phyloP scores from a whole-genome alignment of 257 asterid species.

The Ophiorrhiza pumila region DNA sequence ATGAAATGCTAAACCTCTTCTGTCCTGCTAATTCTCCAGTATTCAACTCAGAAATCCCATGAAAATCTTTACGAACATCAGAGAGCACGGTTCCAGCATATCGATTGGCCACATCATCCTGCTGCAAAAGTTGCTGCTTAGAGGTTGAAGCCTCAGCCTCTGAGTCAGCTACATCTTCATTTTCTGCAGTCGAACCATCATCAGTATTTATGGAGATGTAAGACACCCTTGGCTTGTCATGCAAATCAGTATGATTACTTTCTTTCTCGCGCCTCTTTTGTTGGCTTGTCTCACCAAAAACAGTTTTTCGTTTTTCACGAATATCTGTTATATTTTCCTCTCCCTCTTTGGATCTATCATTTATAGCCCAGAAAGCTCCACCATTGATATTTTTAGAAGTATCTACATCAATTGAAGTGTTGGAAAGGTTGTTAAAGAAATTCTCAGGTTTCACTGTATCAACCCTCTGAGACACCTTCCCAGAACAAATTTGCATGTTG shows the following conservation, averaged over 20 bases:
- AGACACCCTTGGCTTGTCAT: slow-evolving; percentile 60
- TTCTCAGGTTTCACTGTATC: slow-evolving; percentile 48
- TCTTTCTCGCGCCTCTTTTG: slow-evolving; percentile 65
- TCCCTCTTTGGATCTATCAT: slow-evolving; percentile 51
- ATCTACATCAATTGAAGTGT: slow-evolving; percentile 44
- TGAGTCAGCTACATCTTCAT: slow-evolving; percentile 96
- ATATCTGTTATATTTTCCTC: slow-evolving; percentile 49
- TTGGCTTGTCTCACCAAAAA: slow-evolving; percentile 49
- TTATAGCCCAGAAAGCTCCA: slow-evolving; percentile 61
- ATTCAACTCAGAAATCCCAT: slow-evolving; percentile 48
- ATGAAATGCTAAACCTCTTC: slow-evolving; percentile 56
- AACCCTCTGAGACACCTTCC: slow-evolving; percentile 30
- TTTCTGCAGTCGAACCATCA: slow-evolving; percentile 93
- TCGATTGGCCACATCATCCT: slow-evolving; percentile 48
- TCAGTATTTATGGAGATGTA: slow-evolving; percentile 88
- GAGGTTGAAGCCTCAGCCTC: slow-evolving; percentile 81
- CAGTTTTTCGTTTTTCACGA: slow-evolving; percentile 66
- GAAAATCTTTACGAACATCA: slow-evolving; percentile 51
- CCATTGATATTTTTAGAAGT: slow-evolving; percentile 54
- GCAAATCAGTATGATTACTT: slow-evolving; percentile 37
- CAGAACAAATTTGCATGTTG: slow-evolving; percentile 43
- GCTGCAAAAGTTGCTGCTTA: slow-evolving; percentile 54
- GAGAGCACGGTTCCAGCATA: slow-evolving; percentile 33
- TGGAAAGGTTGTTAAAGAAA: slow-evolving; percentile 42
- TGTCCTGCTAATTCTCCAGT: slow-evolving; percentile 60